These are phyloP conservation scores for Leptographium procerum DNA, from an alignment of 2,329 filamentous ascomycete species.

Conservation along the genomic window DNA sequence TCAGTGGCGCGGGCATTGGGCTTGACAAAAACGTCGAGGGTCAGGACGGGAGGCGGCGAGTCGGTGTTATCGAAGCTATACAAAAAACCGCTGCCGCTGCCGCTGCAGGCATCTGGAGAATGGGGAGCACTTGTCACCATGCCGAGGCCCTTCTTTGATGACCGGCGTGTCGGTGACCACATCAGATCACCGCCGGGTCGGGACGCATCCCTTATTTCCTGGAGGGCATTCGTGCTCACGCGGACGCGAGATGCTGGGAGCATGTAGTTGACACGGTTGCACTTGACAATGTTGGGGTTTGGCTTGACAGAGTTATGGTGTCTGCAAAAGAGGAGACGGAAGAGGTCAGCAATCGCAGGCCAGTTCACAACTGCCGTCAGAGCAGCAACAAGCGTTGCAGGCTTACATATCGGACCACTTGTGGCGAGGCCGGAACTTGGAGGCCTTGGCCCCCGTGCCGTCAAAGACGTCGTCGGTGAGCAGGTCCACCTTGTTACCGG, in stretches of 20 bases:
- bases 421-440: conserved; percentile 19
- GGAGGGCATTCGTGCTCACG: conserved; percentile 10
- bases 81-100: conserved; percentile 16
- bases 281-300: conserved; percentile 27
- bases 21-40: conserved; percentile 26
- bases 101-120: neutral
- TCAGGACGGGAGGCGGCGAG: conserved; percentile 26
- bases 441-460: conserved; percentile 19
- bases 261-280: conserved; percentile 12
- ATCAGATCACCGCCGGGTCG: neutral
- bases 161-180: neutral
- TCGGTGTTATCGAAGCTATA: conserved; percentile 32
- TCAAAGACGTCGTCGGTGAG: conserved; percentile 9
- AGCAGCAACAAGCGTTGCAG: neutral
- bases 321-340: neutral
- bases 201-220: neutral
- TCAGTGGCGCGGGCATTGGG: conserved; percentile 27
- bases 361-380: neutral
- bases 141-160: conserved; percentile 16
- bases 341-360: neutral
- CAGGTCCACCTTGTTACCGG: conserved; percentile 15
- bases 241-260: conserved; percentile 19
- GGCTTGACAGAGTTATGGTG: conserved; percentile 8
- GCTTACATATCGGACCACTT: conserved; percentile 19
- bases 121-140: conserved; percentile 11